phyloP scores from a whole-genome alignment of 2,329 filamentous ascomycete genomes.

The Nothomitra cinnamomea region DNA sequence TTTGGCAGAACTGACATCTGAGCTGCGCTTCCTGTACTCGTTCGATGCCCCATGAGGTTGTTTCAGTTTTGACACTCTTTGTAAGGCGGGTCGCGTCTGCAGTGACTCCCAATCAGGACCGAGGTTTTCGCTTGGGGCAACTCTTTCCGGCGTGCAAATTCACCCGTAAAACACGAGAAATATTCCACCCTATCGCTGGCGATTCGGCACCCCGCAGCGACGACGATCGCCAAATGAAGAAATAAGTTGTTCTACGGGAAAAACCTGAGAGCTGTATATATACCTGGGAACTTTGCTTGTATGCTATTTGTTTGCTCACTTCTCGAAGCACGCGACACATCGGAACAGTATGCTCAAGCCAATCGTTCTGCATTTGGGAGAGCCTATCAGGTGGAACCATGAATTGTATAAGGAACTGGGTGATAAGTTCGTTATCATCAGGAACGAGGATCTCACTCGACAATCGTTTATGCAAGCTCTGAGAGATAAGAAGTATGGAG shows the following conservation, averaged over 20 bases:
- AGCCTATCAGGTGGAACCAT: constrained; percentile 31
- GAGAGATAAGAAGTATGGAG: constrained; percentile 34
- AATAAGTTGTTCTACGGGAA: too few relatives aligned
- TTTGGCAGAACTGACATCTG: too few relatives aligned
- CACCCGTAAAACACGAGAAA: too few relatives aligned
- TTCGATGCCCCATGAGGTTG: too few relatives aligned
- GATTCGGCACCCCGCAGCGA: too few relatives aligned
- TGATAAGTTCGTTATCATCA: constrained; percentile 23
- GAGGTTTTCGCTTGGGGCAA: too few relatives aligned
- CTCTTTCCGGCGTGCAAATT: too few relatives aligned
- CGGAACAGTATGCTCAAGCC: constrained; percentile 14
- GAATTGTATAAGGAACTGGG: constrained; percentile 20
- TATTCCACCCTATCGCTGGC: too few relatives aligned
- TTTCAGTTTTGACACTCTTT: too few relatives aligned
- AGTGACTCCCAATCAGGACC: too few relatives aligned
- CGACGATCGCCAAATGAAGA: too few relatives aligned
- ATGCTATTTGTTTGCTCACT: neutral
- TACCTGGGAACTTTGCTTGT: neutral
- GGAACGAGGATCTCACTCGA: constrained; percentile 22
- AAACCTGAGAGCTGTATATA: neutral
- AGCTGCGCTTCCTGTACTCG: neutral
- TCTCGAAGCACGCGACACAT: neutral
- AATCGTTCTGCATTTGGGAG: constrained; percentile 27
- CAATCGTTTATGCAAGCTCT: constrained; percentile 31
- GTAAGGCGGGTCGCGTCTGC: too few relatives aligned